Evolutionary conservation across 2,329 filamentous ascomycete genomes (phyloP).

Genomic region (Penicillium brevicompactum): DNA sequence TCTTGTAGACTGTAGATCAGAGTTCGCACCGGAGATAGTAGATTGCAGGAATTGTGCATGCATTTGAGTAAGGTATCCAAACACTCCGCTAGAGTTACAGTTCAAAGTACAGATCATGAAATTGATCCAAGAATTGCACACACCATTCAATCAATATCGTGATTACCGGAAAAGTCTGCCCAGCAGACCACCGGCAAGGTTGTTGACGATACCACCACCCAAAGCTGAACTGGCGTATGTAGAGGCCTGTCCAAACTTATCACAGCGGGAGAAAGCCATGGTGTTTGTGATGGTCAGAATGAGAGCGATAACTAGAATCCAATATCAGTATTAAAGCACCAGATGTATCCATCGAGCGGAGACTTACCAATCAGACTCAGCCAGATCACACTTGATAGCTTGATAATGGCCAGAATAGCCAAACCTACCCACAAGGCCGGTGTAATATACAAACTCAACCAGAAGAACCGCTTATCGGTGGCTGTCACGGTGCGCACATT

Average conservation of each 20-base stretch:
- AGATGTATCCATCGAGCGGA: background rate
- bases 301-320: constrained; percentile 48
- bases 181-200: constrained; percentile 57
- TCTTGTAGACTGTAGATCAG: background rate
- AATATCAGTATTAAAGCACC: background rate
- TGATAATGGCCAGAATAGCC: constrained; percentile 50
- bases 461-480: constrained; percentile 56
- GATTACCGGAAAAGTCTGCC: constrained; percentile 55
- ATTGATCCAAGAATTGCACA: background rate
- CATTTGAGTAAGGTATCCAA: constrained; percentile 6
- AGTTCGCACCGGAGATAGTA: too few species aligned
- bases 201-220: constrained; percentile 56
- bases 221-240: constrained; percentile 59
- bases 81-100: constrained; percentile 6
- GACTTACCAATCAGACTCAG: constrained; percentile 53
- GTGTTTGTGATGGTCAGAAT: constrained; percentile 55
- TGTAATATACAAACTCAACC: constrained; percentile 52
- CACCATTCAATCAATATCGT: background rate
- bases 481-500: constrained; percentile 46
- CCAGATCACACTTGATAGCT: constrained; percentile 52
- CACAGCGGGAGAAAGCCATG: constrained; percentile 54
- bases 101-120: background rate
- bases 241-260: constrained; percentile 59
- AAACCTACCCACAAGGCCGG: constrained; percentile 53
- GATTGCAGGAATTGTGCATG: background rate